phyloP scores from a whole-genome alignment of 2,329 filamentous ascomycete species.

The Aspergillus chevalieri region DNA sequence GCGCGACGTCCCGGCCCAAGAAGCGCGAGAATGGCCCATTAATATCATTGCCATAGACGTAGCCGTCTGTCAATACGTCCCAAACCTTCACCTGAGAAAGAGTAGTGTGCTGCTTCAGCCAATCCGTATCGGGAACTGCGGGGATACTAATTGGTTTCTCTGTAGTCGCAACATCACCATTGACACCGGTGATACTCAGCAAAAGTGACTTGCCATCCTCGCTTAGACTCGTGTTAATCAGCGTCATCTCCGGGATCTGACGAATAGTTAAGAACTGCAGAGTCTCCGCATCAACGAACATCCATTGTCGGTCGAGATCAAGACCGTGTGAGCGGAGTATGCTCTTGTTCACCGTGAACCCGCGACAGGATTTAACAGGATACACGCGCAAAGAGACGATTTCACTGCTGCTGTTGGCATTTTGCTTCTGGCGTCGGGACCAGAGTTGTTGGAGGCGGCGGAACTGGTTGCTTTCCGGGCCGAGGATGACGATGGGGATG shows the following conservation, averaged over 20 bases:
- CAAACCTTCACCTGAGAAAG: slow-evolving; percentile 51
- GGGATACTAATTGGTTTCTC: slow-evolving; percentile 46
- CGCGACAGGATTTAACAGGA: slow-evolving; percentile 62
- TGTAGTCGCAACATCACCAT: slow-evolving; percentile 3
- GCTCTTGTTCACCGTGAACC: slow-evolving; percentile 49
- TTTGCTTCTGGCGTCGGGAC: background rate
- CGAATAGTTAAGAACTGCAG: slow-evolving; percentile 59
- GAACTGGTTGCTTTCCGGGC: slow-evolving; percentile 6
- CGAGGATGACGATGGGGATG: slow-evolving; percentile 9
- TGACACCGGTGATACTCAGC: slow-evolving; percentile 40
- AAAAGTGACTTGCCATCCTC: slow-evolving; percentile 42
- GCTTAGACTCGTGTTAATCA: slow-evolving; percentile 52
- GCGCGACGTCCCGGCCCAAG: slow-evolving; percentile 49
- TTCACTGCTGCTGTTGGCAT: slow-evolving; percentile 18
- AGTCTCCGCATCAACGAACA: slow-evolving; percentile 53
- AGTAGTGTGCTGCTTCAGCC: slow-evolving; percentile 50
- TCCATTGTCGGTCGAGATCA: slow-evolving; percentile 60
- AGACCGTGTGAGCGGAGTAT: slow-evolving; percentile 52
- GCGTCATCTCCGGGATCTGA: slow-evolving; percentile 55
- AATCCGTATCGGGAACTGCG: slow-evolving; percentile 48
- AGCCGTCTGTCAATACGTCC: slow-evolving; percentile 53
- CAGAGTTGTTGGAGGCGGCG: slow-evolving; percentile 10
- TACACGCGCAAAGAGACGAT: slow-evolving; percentile 49
- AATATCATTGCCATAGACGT: slow-evolving; percentile 47
- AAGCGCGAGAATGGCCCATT: slow-evolving; percentile 52